Conservation (phyloP, 371 early-diverging fungal genomes). For the Entomophthora muscae region DNA sequence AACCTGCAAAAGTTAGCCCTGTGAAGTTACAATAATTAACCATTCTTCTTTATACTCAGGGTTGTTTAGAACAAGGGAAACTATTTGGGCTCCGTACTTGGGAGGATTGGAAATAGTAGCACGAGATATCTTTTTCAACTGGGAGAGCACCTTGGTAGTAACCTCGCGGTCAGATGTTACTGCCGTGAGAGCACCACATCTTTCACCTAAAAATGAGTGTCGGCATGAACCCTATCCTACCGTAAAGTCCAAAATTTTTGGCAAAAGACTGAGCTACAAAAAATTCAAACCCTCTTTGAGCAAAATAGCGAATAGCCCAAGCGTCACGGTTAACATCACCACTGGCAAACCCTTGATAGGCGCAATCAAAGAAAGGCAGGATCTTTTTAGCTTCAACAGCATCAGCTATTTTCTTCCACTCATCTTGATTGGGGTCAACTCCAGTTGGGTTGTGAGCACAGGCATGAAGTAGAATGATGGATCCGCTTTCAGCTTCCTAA, state of each 20-base stretch:
- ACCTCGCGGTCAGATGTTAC: conserved; percentile 35
- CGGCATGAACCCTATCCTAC: conserved; percentile 17
- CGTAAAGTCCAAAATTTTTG: conserved; percentile 95
- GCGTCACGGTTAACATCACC: conserved; percentile 84
- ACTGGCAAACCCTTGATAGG: conserved; percentile 94
- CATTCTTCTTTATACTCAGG: conserved; percentile 64
- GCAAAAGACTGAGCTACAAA: conserved; percentile 81
- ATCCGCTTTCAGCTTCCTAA: conserved; percentile 48
- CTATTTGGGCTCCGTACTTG: conserved; percentile 76
- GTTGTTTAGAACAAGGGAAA: conserved; percentile 62
- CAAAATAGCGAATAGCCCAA: conserved; percentile 80
- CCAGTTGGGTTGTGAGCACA: conserved; percentile 97
- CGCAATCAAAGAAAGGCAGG: conserved; percentile 91
- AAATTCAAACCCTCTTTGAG: conserved; percentile 71
- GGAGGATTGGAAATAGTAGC: conserved; percentile 81
- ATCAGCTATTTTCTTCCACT: conserved; percentile 80
- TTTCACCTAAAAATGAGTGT: conserved; percentile 39
- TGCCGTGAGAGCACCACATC: conserved; percentile 68
- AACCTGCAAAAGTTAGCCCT: conserved; percentile 15
- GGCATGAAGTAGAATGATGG: conserved; percentile 67
- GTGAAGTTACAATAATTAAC: conserved; percentile 21
- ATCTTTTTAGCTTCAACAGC: conserved; percentile 51
- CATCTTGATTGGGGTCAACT: conserved; percentile 78
- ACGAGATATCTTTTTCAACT: conserved; percentile 66
- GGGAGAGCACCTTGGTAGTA: conserved; percentile 41